Evolutionary conservation across 1,139 yeast species (phyloP), one percentile per base, ranked within the genome.

Genomic region (Zygoascus meyerae): DNA sequence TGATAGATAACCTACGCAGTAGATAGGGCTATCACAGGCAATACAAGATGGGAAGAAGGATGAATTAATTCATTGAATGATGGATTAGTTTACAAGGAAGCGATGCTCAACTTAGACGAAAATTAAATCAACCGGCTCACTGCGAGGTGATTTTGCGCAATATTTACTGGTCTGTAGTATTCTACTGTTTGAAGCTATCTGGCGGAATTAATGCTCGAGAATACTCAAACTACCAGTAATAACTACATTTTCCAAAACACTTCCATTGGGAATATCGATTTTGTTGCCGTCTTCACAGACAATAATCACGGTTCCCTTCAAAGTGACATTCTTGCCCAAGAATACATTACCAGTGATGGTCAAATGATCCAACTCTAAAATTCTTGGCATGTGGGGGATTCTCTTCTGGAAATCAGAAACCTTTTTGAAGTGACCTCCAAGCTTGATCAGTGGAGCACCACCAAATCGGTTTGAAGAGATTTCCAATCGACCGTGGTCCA

Each of bases 261-360:
- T 78, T 39, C 98, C 98, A 64, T 92, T 90, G 59, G 98, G 98
- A 73, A 92, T 86, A 66, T 92, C 97, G 61, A 92, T 92, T 72
- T 81, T 86, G 66, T 87, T 94, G 55, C 97, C 97, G 63, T 92
- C 98, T 53, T 92, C 90, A 70, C 97, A 90, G 49, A 92, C 98
- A 59, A 92, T 87, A 61, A 92, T 92, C 53, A 92, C 98, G 11
- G 98, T 92, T 55, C 98, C 98, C 76, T 86, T 92, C 64, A 92
- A 78, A 47, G 86, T 83, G 57, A 94, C 95, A 60, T 80, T 81
- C 68, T 86, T 86, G 62, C 98, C 98, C 60, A 92, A 77, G 60
- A 71, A 80, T 44, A 94, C 98, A 65, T 92, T 90, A 70, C 98
- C 98, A 48, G 98, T 92, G 58, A 92, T 90, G 48, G 98, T 92